Evolutionary conservation across 225 moss, liverwort and hornwort genomes (phyloP), one percentile per base, ranked within the genome.

Genomic region (Takakia lepidozioides): DNA sequence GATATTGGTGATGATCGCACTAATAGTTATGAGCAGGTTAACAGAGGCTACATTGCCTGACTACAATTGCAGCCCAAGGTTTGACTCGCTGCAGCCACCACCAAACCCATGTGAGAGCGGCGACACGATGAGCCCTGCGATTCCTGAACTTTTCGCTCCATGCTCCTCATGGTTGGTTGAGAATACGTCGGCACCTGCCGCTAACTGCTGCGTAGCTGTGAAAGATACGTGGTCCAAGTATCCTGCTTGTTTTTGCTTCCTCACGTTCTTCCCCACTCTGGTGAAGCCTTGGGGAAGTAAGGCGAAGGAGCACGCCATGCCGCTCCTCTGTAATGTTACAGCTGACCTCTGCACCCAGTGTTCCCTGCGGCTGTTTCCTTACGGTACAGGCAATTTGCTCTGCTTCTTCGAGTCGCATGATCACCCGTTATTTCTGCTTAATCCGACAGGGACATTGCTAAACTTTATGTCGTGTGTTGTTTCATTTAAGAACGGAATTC

Each of bases 211-310:
- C 9, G 6, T 26, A 1, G 63, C 51, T 43, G 0, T 53, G 14
- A 49, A 1, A 2, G 43, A 9, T 3, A 19, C 72, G 14, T 72
- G 72, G 72, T 2, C 27, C 16, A 3, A 29, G 36, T 29, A 1
- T 8, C 68, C 68, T 10, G 63, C 72, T 19, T 77, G 72, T 5
- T 72, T 72, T 1, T 76, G 71, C 45, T 67, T 67, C 42, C 58
- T 72, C 36, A 76, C 76, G 17, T 76, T 64, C 61, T 57, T 66
- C 52, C 67, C 51, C 45, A 30, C 51, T 3, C 21, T 21, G 19
- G 45, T 46, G 20, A 13, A 22, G 23, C 19, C 16, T 10, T 22
- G 45, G 9, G 51, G 51, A 20, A 14, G 35, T 36, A 36, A 36
- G 8, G 35, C 8, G 8, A 36, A 36, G 41, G 7, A 8, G n/a